Percentiles rank a stretch among this genome's conserved stretches.
These are phyloP conservation scores for Toxicodendron radicans DNA, from an alignment of 345 rosid genomes.

Conservation along the genomic window DNA sequence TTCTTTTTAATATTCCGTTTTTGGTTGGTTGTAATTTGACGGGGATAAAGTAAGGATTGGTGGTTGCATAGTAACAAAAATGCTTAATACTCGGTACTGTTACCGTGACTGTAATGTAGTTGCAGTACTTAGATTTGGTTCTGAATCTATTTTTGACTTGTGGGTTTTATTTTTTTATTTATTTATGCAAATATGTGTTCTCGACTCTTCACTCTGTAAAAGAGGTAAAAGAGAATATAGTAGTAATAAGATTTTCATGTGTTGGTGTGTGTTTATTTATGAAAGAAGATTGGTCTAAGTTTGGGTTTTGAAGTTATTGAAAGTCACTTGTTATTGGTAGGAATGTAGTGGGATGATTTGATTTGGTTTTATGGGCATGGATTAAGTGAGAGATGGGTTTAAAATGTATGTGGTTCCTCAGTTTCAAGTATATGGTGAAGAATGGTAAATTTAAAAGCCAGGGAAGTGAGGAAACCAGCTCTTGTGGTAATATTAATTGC, in stretches of 20 bases:
- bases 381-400: not conserved
- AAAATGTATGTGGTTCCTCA: not conserved
- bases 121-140: constrained; percentile 1
- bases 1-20: not conserved
- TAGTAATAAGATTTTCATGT: not conserved
- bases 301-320: not conserved
- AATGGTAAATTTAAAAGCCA: not conserved
- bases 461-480: not conserved
- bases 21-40: constrained; percentile 14
- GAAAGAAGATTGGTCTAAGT: not conserved
- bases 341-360: not conserved
- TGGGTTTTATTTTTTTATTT: not conserved
- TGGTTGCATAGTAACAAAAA: too few species aligned
- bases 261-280: not conserved
- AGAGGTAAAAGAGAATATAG: not conserved
- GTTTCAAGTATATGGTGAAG: not conserved
- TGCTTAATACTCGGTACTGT: too few species aligned
- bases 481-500: not conserved
- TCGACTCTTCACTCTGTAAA: too few species aligned
- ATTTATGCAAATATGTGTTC: not conserved
- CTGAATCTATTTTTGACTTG: not conserved
- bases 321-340: not conserved
- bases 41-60: constrained; percentile 1
- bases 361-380: constrained; percentile 3
- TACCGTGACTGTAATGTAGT: too few species aligned